Conservation (phyloP, 108 stramenopile genomes). For the Discostella pseudostelligera region DNA sequence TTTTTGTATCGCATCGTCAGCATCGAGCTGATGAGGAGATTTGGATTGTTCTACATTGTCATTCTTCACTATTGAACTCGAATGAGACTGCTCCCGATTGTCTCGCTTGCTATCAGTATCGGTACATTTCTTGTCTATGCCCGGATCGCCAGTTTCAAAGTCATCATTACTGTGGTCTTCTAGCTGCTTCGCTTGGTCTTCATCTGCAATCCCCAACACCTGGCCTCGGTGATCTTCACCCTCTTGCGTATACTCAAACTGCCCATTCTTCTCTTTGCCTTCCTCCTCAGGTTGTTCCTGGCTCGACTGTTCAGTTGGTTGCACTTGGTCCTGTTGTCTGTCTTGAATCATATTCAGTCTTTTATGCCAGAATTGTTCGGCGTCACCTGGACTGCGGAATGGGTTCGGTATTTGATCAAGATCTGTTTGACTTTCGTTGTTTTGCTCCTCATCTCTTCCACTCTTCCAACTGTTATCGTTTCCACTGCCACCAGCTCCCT, state of each 20-base stretch:
- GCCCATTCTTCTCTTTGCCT: constrained; percentile 54
- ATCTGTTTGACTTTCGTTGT: constrained; percentile 5
- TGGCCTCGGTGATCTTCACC: constrained; percentile 71
- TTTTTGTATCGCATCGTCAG: constrained; percentile 25
- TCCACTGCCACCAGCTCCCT: constrained; percentile 44
- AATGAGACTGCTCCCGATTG: constrained; percentile 30
- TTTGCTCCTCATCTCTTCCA: constrained; percentile 33
- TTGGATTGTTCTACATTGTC: constrained; percentile 33
- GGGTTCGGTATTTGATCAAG: constrained; percentile 75
- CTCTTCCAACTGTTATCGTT: constrained; percentile 54
- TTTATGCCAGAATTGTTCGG: constrained; percentile 79
- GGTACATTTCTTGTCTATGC: constrained; percentile 11
- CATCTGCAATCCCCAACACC: constrained; percentile 75
- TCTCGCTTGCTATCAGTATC: constrained; percentile 26
- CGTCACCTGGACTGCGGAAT: constrained; percentile 83
- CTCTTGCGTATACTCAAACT: constrained; percentile 72
- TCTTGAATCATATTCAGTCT: constrained; percentile 67
- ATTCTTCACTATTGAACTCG: constrained; percentile 8
- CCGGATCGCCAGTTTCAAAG: constrained; percentile 29
- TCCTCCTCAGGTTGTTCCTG: constrained; percentile 38
- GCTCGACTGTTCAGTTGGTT: constrained; percentile 10
- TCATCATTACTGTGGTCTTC: constrained; percentile 47
- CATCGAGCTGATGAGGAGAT: constrained; percentile 11
- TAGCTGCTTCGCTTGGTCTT: constrained; percentile 53
- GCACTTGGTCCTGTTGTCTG: constrained; percentile 22